Evolutionary conservation across 1,284 basidiomycete genomes (phyloP).

Genomic region (Cutaneotrichosporon sp.): DNA sequence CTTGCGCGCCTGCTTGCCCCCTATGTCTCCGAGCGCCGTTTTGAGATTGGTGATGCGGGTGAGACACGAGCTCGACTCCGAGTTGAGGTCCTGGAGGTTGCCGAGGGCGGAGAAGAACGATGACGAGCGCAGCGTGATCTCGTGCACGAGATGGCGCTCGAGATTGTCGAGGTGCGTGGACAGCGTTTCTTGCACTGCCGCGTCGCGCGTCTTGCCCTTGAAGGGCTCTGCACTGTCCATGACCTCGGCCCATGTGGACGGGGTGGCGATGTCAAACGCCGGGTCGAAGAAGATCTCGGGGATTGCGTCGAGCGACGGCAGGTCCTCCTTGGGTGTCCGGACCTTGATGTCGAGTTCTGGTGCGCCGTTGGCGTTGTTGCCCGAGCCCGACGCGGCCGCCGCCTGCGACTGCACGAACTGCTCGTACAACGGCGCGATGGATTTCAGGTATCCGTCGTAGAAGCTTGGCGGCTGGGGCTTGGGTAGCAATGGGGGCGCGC

Average conservation of each 20-base stretch:
- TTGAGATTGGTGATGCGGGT: conserved; percentile 73
- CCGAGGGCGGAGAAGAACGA: conserved; percentile 96
- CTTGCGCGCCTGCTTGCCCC: conserved; percentile 71
- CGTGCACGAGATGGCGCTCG: conserved; percentile 90
- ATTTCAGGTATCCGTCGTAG: conserved; percentile 77
- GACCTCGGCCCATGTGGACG: conserved; percentile 77
- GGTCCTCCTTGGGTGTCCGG: conserved; percentile 36
- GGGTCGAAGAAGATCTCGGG: conserved; percentile 78
- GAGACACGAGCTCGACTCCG: conserved; percentile 82
- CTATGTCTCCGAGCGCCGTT: conserved; percentile 70
- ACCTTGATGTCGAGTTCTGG: conserved; percentile 30
- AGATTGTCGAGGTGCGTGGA: conserved; percentile 92
- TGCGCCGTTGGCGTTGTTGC: conserved; percentile 20
- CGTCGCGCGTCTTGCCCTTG: conserved; percentile 54
- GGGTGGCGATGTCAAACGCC: conserved; percentile 82
- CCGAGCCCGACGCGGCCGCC: conserved; percentile 29
- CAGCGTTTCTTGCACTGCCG: conserved; percentile 81
- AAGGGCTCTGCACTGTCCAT: conserved; percentile 43
- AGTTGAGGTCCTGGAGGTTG: conserved; percentile 88
- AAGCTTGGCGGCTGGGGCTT: conserved; percentile 60
- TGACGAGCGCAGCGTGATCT: conserved; percentile 85
- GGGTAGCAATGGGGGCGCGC: conserved; percentile 66
- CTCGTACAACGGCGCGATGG: conserved; percentile 75
- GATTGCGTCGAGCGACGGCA: conserved; percentile 70
- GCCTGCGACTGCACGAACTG: conserved; percentile 44